These are phyloP conservation scores for Juncus effusus DNA, from an alignment of 176 grass and related monocot genomes.

Conservation along the genomic window DNA sequence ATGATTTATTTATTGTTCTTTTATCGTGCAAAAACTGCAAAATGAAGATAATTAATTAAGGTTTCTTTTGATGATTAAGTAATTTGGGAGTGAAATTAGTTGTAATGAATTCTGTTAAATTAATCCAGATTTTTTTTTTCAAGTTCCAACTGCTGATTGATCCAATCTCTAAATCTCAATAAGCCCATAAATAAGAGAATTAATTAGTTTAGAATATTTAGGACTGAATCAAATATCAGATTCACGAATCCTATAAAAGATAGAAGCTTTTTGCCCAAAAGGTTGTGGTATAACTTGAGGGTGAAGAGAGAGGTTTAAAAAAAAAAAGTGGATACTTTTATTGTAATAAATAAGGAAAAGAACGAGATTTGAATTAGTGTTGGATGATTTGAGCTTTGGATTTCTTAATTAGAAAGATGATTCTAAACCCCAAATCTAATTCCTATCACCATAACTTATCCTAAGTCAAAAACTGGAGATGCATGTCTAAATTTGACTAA, in stretches of 20 bases:
- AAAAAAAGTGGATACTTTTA: neutral
- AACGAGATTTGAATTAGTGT: neutral
- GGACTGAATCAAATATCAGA: neutral
- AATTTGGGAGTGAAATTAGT: too few relatives aligned
- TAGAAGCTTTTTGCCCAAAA: slow-evolving; percentile 1
- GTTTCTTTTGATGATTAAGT: too few relatives aligned
- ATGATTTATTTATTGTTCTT: neutral
- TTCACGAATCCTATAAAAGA: slow-evolving; percentile 5
- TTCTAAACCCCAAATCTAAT: slow-evolving; percentile 13
- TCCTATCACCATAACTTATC: neutral
- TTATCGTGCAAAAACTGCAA: slow-evolving; percentile 22
- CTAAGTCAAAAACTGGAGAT: neutral
- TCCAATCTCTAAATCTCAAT: too few relatives aligned
- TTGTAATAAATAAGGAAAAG: neutral
- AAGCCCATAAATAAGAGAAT: neutral
- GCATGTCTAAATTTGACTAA: slow-evolving; percentile 23
- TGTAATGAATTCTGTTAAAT: too few relatives aligned
- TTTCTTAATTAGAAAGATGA: slow-evolving; percentile 17
- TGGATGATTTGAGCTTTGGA: slow-evolving; percentile 6
- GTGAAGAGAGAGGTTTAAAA: slow-evolving; percentile 3
- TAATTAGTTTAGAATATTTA: neutral
- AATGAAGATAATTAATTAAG: neutral
- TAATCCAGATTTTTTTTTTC: too few relatives aligned
- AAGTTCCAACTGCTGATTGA: too few relatives aligned
- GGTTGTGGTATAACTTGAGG: neutral